Base-by-base conservation (phyloP, 495 filamentous ascomycete genomes). In the Penicillium coffeae region DNA sequence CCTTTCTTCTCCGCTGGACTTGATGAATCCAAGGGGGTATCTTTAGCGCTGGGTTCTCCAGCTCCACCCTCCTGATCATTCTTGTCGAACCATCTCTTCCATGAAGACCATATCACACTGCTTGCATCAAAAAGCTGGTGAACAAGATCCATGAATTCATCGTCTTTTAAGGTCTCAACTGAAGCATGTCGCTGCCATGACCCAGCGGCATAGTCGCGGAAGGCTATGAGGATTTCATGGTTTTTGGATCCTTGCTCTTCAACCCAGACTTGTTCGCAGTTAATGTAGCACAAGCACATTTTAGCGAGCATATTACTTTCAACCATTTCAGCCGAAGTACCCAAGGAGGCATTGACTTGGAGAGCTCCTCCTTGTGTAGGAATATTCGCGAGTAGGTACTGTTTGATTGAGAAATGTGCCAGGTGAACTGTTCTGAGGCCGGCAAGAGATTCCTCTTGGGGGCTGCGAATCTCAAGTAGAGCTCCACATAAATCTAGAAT, bases 381-480 rank as follows among this genome's bases (percentile, higher is more conserved):
- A 14, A 42, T 21, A 13, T 36, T 42, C 8, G 13, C n/a, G 2
- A 49, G 27, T 7, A 49, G 15, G 18, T 49, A 49, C 38, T 49
- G 38, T 8, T 49, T 49, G 18, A 49, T 30, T 4, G 47, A 49
- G 22, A 49, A 49, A n/a, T 49, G 47, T 6, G 47, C 38, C 38
- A 49, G 25, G 15, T 49, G 38, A 16, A 49, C 38, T 5, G 47
- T 49, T 16, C 30, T 49, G 8, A 49, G 16, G 6, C 30, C 38
- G n/a, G 20, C n/a, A 6, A 25, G 18, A n/a, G 8, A 12, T 2
- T 49, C 38, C 1, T 2, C 8, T 21, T 25, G 15, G 2, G 38
- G 27, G 18, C 22, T 25, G 1, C 38, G 38, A 6, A 49, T 42
- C 16, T 49, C 38, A 0, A 49, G 0, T 0, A 49, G 38, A 6